Evolutionary conservation across 2,329 filamentous ascomycete genomes (phyloP), one percentile per base, ranked within the genome.

Genomic region (Fusarium xyrophilum): DNA sequence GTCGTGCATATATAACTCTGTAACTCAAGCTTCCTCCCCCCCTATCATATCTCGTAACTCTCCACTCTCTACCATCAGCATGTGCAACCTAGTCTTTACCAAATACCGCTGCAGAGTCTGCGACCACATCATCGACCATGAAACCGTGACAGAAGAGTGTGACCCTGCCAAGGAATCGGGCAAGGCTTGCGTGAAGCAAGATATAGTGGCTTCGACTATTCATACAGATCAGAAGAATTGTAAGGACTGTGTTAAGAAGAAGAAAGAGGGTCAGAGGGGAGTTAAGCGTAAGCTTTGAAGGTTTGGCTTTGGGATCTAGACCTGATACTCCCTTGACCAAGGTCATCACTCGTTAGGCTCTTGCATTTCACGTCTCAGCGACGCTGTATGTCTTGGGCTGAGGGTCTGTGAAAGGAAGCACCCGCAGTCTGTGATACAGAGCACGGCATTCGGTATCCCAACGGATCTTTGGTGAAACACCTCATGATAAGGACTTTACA

Each of bases 51-150:
- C 3, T 25, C 23, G 23, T 25, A 25, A 25, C 23, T 25, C 23
- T 25, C 23, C 23, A 25, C 23, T 25, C 23, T 25, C 23, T 25
- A 4, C 23, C 23, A 25, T 25, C 23, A 25, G 23, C 23, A 25
- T 62, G 59, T 62, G 59, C 28, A 46, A 30, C 15, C 38, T 53
- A 36, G n/a, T 27, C 15, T 53, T 62, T 14, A 33, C 35, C 8
- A 60, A 62, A n/a, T 46, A 53, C 17, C 35, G 33, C 23, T 62
- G 59, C 17, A 33, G 35, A 21, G 40, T 25, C 11, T 62, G 55
- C 8, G 17, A 30, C 15, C 23, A 23, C 10, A 35, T 62, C 13
- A 21, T 62, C 17, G 30, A 27, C 40, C 44, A 53, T 11, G 33
- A 46, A 8, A 53, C 11, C 15, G n/a, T 23, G 6, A 53, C 35